Conservation (phyloP, 2,329 filamentous ascomycete genomes). For the Colletotrichum spinosum region DNA sequence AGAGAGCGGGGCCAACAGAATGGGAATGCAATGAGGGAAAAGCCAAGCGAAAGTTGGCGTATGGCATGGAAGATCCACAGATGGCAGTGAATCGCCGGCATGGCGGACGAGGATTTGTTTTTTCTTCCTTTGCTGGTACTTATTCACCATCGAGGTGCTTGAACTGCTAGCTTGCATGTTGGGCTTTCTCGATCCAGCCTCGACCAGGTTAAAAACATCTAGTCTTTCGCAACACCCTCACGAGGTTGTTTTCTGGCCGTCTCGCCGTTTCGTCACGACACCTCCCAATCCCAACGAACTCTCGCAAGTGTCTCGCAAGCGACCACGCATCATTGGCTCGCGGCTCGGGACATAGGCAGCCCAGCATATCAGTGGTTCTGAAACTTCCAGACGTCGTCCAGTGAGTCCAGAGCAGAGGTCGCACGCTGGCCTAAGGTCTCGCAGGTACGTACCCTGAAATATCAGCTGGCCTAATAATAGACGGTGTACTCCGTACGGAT, state of each 20-base stretch:
- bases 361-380: slow-evolving; percentile 26
- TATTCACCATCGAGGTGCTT: slow-evolving; percentile 12
- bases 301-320: background rate
- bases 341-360: slow-evolving; percentile 6
- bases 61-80: slow-evolving; percentile 12
- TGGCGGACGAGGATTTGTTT: slow-evolving; percentile 5
- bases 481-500: background rate
- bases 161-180: background rate
- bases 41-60: slow-evolving; percentile 12
- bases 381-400: slow-evolving; percentile 23
- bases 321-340: background rate
- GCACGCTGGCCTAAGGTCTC: slow-evolving; percentile 23
- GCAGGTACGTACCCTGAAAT: slow-evolving; percentile 19
- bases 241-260: background rate
- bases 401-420: slow-evolving; percentile 13
- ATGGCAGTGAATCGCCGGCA: background rate
- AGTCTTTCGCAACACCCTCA: background rate
- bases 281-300: background rate
- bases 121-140: background rate
- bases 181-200: background rate
- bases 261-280: background rate
- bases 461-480: slow-evolving; percentile 32
- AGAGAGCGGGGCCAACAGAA: background rate
- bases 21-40: background rate
- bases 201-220: slow-evolving; percentile 5